These are phyloP conservation scores for Phytophthora tubulina DNA, from an alignment of 352 stramenopile species.

Conservation along the genomic window DNA sequence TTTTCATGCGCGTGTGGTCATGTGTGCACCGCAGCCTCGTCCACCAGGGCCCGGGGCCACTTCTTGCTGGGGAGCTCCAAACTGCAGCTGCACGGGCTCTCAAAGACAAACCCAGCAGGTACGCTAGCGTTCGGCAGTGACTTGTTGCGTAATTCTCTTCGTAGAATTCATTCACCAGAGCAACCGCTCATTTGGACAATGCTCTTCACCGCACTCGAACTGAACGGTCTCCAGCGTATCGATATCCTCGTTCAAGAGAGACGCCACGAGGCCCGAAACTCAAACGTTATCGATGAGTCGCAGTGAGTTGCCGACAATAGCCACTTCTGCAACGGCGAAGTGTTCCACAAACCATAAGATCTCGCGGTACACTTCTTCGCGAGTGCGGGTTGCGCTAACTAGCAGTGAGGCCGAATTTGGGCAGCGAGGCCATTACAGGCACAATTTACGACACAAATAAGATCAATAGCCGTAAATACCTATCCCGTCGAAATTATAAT, in stretches of 20 bases:
- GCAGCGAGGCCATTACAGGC: conserved; percentile 69
- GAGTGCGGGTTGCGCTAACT: conserved; percentile 66
- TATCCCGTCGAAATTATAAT: conserved; percentile 4
- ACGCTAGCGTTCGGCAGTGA: conserved; percentile 52
- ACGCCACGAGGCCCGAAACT: conserved; percentile 64
- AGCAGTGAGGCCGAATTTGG: conserved; percentile 74
- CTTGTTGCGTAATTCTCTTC: conserved; percentile 82
- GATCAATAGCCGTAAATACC: neutral
- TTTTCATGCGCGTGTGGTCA: conserved; percentile 27
- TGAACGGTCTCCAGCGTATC: conserved; percentile 84
- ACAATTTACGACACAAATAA: conserved; percentile 63
- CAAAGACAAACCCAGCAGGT: conserved; percentile 8
- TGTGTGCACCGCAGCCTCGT: conserved; percentile 49
- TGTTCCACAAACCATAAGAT: conserved; percentile 82
- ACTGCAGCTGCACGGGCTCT: conserved; percentile 34
- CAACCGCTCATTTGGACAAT: conserved; percentile 72
- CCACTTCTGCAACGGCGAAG: conserved; percentile 66
- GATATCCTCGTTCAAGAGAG: conserved; percentile 68
- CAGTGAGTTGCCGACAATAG: conserved; percentile 80
- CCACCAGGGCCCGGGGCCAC: conserved; percentile 41
- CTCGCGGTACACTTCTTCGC: conserved; percentile 79
- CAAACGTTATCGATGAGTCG: conserved; percentile 81
- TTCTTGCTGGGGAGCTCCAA: conserved; percentile 24
- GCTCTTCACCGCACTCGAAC: conserved; percentile 68
- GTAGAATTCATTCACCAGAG: conserved; percentile 86